Evolutionary conservation across 768 basidiomycete species (phyloP).

Genomic region (Tricholoma furcatifolium): DNA sequence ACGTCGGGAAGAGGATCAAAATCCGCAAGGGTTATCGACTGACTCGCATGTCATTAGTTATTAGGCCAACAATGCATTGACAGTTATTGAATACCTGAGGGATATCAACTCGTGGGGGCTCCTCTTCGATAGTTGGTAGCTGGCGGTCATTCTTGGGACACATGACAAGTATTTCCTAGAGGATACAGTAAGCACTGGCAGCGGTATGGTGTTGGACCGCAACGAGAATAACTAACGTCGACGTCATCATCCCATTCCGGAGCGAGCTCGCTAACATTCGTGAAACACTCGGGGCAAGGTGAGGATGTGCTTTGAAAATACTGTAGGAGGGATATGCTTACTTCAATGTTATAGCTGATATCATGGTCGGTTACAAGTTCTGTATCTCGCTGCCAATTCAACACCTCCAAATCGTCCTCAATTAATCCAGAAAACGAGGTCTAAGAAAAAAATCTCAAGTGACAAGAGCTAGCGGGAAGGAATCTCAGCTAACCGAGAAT

Average conservation of each 20-base stretch:
- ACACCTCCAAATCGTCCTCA: conserved; percentile 7
- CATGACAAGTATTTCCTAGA: conserved; percentile 49
- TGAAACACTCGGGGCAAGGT: conserved; percentile 31
- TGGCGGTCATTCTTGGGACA: conserved; percentile 33
- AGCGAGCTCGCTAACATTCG: conserved; percentile 38
- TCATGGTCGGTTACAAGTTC: conserved; percentile 15
- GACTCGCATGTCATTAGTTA: conserved; percentile 8
- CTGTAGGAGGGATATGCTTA: conserved; percentile 15
- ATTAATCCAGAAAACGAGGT: conserved; percentile 15
- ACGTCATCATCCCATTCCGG: conserved; percentile 49
- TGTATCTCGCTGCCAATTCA: neutral
- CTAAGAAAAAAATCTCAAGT: neutral
- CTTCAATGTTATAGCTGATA: conserved; percentile 43
- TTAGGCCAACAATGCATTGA: neutral
- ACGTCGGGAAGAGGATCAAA: conserved; percentile 28
- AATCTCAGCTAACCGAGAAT: conserved; percentile 11
- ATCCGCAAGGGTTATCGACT: conserved; percentile 26
- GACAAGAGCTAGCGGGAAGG: neutral
- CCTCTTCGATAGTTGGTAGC: conserved; percentile 33
- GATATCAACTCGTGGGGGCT: conserved; percentile 19
- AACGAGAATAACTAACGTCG: conserved; percentile 32
- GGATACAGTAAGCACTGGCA: neutral
- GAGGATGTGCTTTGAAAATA: neutral
- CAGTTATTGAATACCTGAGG: conserved; percentile 16
- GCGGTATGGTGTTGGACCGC: neutral